Conservation (phyloP, 2,329 filamentous ascomycete species). For the Cytospora schulzeri region DNA sequence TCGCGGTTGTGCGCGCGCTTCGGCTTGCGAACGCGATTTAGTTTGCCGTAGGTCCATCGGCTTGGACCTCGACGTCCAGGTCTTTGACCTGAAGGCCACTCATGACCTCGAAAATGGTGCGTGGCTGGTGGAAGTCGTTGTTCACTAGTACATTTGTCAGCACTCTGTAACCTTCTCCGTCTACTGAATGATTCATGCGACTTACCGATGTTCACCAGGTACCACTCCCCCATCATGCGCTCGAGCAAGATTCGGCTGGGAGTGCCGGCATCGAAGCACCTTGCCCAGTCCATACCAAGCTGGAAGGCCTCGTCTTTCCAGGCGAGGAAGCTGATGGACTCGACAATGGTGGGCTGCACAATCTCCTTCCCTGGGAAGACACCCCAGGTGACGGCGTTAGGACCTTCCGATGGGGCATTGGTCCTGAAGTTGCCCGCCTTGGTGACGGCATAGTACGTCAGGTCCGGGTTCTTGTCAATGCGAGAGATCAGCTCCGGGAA, state of each 20-base stretch:
- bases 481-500: constrained; percentile 76
- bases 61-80: constrained; percentile 51
- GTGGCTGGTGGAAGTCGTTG: constrained; percentile 90
- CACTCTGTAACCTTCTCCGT: neutral
- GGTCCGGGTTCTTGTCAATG: constrained; percentile 74
- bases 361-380: constrained; percentile 99
- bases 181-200: constrained; percentile 15
- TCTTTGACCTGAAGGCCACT: constrained; percentile 72
- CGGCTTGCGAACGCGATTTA: constrained; percentile 3
- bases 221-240: constrained; percentile 86
- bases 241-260: constrained; percentile 80
- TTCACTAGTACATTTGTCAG: constrained; percentile 64
- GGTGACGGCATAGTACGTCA: constrained; percentile 94
- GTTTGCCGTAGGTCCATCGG: constrained; percentile 28
- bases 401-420: constrained; percentile 81
- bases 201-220: constrained; percentile 91
- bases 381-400: constrained; percentile 99
- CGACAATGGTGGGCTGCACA: constrained; percentile 99
- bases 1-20: neutral
- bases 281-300: constrained; percentile 89
- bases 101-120: constrained; percentile 84
- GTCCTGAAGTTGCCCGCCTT: constrained; percentile 80
- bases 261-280: constrained; percentile 78
- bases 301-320: constrained; percentile 99
- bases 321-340: constrained; percentile 94